These are phyloP conservation scores for Saraca asoca DNA, from an alignment of 331 rosid genomes.

Conservation along the genomic window DNA sequence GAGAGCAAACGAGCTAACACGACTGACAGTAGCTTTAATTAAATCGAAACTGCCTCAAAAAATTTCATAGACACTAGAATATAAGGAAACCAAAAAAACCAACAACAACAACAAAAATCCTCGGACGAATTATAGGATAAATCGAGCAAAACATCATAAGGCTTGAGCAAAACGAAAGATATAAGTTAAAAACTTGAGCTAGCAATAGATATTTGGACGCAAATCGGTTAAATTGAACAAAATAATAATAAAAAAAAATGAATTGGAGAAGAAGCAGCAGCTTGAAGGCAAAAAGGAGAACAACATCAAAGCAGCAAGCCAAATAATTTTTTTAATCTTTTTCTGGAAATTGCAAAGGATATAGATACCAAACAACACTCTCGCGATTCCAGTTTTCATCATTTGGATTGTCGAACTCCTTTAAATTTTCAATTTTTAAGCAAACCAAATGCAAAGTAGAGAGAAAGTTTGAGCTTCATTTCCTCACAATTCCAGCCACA, in stretches of 20 bases:
- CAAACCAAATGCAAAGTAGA: background rate
- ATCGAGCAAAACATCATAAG: background rate
- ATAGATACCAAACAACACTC: too few relatives aligned
- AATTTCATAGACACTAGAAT: background rate
- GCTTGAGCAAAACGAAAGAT: background rate
- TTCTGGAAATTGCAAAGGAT: background rate
- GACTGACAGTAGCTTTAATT: background rate
- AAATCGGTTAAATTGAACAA: background rate
- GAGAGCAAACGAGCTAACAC: background rate
- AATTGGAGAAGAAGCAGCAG: background rate
- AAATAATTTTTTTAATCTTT: too few relatives aligned
- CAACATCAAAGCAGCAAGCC: too few relatives aligned
- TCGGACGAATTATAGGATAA: background rate
- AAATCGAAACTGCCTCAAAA: background rate
- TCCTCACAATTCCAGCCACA: background rate
- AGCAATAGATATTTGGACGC: background rate
- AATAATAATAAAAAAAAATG: too few relatives aligned
- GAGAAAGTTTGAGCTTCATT: background rate
- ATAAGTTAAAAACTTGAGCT: background rate
- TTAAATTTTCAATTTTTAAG: too few relatives aligned
- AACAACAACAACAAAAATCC: too few relatives aligned
- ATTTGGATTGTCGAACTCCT: too few relatives aligned
- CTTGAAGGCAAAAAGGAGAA: background rate
- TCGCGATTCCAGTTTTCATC: too few relatives aligned
- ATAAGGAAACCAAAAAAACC: background rate